phyloP scores from a whole-genome alignment of 805 yeast genomes.

The Priceomyces haplophilus region DNA sequence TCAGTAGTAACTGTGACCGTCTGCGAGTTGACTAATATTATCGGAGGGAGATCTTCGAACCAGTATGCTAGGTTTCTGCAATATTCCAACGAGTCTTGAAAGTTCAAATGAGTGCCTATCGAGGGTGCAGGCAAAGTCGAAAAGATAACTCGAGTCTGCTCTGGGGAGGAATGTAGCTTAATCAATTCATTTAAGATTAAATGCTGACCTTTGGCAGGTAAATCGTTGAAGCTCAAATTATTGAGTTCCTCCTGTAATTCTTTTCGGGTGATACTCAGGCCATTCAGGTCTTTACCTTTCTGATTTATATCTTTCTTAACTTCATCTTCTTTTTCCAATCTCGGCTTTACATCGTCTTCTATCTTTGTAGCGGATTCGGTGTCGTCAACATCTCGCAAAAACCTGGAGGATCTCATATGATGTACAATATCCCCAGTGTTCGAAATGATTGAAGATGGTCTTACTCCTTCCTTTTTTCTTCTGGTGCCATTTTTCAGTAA shows the following conservation, averaged over 20 bases:
- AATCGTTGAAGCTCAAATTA: conserved; percentile 63
- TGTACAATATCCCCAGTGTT: conserved; percentile 35
- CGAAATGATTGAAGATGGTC: conserved; percentile 35
- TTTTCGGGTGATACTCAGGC: conserved; percentile 32
- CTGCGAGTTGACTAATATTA: conserved; percentile 79
- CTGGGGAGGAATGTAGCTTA: conserved; percentile 54
- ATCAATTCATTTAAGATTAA: conserved; percentile 83
- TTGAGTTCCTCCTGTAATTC: conserved; percentile 38
- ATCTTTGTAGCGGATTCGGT: too few relatives aligned
- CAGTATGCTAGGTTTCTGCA: conserved; percentile 73
- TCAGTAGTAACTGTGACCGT: conserved; percentile 97
- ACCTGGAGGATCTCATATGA: conserved; percentile 33
- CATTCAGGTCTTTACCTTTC: conserved; percentile 5
- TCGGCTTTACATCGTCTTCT: neutral
- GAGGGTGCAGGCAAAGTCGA: conserved; percentile 90
- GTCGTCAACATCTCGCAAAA: conserved; percentile 26
- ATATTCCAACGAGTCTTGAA: conserved; percentile 68
- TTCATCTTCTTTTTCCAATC: conserved; percentile 1
- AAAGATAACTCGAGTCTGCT: conserved; percentile 66
- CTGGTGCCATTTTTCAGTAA: conserved; percentile 8
- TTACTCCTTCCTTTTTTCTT: conserved; percentile 5
- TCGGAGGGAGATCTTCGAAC: conserved; percentile 81
- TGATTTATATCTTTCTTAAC: conserved; percentile 4
- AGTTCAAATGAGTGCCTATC: conserved; percentile 73
- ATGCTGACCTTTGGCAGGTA: conserved; percentile 93